phyloP scores from a whole-genome alignment of 441 rosid species.

The Populus hybrid region DNA sequence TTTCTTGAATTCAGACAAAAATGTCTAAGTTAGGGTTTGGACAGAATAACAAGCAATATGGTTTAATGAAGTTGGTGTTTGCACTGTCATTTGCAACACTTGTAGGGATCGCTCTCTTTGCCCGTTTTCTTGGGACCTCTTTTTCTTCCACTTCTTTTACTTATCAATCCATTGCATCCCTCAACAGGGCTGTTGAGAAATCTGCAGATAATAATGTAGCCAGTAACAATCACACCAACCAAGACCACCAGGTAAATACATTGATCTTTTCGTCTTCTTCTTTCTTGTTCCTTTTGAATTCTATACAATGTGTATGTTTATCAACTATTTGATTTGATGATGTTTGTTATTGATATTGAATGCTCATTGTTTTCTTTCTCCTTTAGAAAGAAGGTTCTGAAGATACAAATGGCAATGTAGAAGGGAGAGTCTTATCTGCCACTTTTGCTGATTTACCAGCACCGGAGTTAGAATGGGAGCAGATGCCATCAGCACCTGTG shows the following conservation, averaged over 20 bases:
- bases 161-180: slow-evolving; percentile 32
- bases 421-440: slow-evolving; percentile 43
- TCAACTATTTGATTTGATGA: not conserved
- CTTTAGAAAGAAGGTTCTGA: slow-evolving; percentile 28
- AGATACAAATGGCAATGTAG: slow-evolving; percentile 14
- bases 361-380: not conserved
- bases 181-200: slow-evolving; percentile 33
- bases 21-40: slow-evolving; percentile 34
- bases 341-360: not conserved
- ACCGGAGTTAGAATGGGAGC: slow-evolving; percentile 67
- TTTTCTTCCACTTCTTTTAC: slow-evolving; percentile 35
- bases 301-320: too few relatives aligned
- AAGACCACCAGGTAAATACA: not conserved
- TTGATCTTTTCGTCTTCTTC: slow-evolving; percentile 17
- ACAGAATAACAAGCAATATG: slow-evolving; percentile 23
- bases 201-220: slow-evolving; percentile 25
- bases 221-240: not conserved
- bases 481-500: slow-evolving; percentile 73
- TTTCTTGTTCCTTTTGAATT: not conserved
- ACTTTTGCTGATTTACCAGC: slow-evolving; percentile 79
- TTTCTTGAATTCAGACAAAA: slow-evolving; percentile 10
- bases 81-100: slow-evolving; percentile 32
- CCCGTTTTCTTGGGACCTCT: slow-evolving; percentile 47
- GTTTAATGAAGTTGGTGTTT: slow-evolving; percentile 34
- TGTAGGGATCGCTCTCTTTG: slow-evolving; percentile 37